phyloP scores from a whole-genome alignment of 805 yeast genomes.

The Ogataea saltuana region DNA sequence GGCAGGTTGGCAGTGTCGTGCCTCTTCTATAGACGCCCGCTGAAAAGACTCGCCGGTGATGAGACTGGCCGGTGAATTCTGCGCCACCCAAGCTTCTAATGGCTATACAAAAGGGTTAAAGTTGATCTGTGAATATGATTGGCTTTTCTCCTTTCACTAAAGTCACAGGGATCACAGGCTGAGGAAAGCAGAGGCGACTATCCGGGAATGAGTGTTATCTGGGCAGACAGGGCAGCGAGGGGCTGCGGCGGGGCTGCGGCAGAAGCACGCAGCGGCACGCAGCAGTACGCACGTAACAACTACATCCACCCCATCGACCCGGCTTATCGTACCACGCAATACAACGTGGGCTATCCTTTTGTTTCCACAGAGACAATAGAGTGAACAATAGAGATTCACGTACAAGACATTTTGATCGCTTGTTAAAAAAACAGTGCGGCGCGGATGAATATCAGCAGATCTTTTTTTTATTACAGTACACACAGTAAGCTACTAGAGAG shows the following conservation, averaged over 20 bases:
- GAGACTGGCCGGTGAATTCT: no score
- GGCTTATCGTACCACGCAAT: conserved; percentile 2
- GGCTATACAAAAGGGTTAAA: no score
- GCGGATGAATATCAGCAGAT: conserved; percentile 1
- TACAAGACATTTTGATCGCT: no score
- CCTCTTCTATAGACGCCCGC: conserved; percentile 3
- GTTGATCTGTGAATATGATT: background rate
- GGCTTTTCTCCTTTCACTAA: conserved; percentile 3
- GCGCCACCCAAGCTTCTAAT: no score
- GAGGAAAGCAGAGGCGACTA: conserved; percentile 4
- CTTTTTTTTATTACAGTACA: conserved; percentile 1
- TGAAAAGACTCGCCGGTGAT: background rate
- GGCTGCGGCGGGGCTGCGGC: background rate
- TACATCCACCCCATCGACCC: background rate
- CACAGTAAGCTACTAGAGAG: no score
- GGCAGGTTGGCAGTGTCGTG: background rate
- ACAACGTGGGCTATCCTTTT: no score
- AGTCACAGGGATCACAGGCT: no score
- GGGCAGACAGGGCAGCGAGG: conserved; percentile 6
- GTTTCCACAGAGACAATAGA: no score
- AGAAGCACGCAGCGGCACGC: background rate
- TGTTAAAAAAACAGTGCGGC: no score
- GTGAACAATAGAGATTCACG: background rate
- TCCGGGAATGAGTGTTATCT: background rate
- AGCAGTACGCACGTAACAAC: background rate